Evolutionary conservation across 2,329 filamentous ascomycete genomes (phyloP).

Genomic region (Trichoderma simmonsii): DNA sequence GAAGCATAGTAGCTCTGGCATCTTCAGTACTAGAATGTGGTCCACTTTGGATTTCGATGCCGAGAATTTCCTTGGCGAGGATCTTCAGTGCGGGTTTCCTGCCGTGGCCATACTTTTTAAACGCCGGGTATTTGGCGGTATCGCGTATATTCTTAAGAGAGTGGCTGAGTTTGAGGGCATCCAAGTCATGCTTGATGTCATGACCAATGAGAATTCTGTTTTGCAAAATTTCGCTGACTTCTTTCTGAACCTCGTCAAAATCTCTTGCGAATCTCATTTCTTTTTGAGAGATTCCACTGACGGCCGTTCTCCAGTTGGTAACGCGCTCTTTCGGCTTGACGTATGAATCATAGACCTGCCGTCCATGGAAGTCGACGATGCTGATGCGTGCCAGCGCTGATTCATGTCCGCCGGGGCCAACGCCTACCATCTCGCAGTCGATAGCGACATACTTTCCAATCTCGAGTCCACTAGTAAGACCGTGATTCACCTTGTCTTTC

Average conservation of each 20-base stretch:
- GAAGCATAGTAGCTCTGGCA: conserved; percentile 82
- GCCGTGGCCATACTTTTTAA: conserved; percentile 65
- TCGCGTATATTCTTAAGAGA: conserved; percentile 77
- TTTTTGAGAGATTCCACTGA: conserved; percentile 75
- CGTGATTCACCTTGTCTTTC: conserved; percentile 59
- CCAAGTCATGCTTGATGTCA: conserved; percentile 75
- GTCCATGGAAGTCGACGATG: conserved; percentile 88
- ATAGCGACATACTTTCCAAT: conserved; percentile 88
- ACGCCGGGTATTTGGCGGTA: conserved; percentile 74
- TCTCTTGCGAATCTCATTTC: conserved; percentile 67
- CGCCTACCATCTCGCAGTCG: conserved; percentile 98
- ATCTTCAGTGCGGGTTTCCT: conserved; percentile 64
- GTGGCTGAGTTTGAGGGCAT: conserved; percentile 74
- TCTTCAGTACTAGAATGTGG: conserved; percentile 71
- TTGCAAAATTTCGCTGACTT: conserved; percentile 65
- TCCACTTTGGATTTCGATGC: conserved; percentile 61
- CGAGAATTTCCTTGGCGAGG: conserved; percentile 55
- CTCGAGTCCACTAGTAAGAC: conserved; percentile 58
- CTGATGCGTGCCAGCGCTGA: conserved; percentile 83
- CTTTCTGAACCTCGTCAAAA: conserved; percentile 74
- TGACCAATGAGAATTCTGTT: conserved; percentile 78
- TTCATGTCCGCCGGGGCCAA: conserved; percentile 65
- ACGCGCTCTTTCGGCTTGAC: conserved; percentile 75
- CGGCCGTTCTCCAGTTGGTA: conserved; percentile 83
- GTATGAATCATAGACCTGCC: conserved; percentile 91